Conservation (phyloP, 1,139 yeast species). For the Pichia sp. region DNA sequence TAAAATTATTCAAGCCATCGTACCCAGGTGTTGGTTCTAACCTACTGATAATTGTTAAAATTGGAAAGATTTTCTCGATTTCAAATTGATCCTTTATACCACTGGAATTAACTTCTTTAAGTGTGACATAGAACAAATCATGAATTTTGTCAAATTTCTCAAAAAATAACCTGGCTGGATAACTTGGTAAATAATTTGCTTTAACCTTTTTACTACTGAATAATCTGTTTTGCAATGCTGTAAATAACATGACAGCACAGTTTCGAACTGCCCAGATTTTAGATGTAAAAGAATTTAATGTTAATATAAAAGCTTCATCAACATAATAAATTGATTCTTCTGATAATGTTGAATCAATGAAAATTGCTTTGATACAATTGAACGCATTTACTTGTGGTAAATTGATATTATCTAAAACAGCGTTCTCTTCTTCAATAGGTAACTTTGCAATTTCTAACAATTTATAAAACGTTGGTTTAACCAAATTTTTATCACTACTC, state of each 20-base stretch:
- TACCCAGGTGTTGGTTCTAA: constrained; percentile 55
- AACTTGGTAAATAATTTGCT: constrained; percentile 17
- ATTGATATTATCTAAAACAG: constrained; percentile 47
- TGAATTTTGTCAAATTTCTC: constrained; percentile 50
- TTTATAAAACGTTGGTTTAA: constrained; percentile 44
- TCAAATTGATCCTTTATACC: constrained; percentile 19
- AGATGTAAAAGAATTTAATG: constrained; percentile 58
- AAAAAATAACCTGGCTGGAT: constrained; percentile 58
- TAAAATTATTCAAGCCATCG: constrained; percentile 45
- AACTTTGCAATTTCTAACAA: constrained; percentile 47
- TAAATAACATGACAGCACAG: constrained; percentile 89
- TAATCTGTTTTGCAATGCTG: constrained; percentile 70
- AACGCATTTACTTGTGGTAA: constrained; percentile 92
- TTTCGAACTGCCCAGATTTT: constrained; percentile 81
- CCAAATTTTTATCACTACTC: constrained; percentile 43
- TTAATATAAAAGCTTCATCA: constrained; percentile 51
- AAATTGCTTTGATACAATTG: constrained; percentile 71
- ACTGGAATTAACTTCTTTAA: constrained; percentile 34
- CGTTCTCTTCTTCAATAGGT: constrained; percentile 35
- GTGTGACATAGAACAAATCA: constrained; percentile 39
- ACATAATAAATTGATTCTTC: constrained; percentile 46
- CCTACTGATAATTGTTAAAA: constrained; percentile 63
- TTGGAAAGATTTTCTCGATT: constrained; percentile 64
- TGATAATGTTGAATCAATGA: constrained; percentile 62
- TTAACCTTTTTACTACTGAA: constrained; percentile 54